Percentiles rank a stretch among this genome's conserved stretches.
These are phyloP conservation scores for Fremontodendron californicum DNA, from an alignment of 345 rosid genomes.

Conservation along the genomic window DNA sequence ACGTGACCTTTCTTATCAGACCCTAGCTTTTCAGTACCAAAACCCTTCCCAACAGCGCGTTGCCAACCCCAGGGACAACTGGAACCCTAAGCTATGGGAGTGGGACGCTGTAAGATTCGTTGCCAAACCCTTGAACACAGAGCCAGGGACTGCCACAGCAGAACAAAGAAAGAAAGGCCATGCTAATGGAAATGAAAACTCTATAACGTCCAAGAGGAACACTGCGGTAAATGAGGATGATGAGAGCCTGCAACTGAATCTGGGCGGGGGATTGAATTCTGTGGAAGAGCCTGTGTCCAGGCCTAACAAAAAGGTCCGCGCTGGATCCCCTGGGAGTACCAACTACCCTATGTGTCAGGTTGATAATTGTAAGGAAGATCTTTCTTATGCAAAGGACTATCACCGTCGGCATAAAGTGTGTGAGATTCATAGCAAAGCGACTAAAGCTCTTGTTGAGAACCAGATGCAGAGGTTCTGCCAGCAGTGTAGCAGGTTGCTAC, in stretches of 20 bases:
- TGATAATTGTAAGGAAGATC: constrained; percentile 71
- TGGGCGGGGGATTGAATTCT: constrained; percentile 46
- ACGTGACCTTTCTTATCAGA: constrained; percentile 51
- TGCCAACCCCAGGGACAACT: constrained; percentile 41
- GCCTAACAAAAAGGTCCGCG: constrained; percentile 66
- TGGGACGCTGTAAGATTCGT: constrained; percentile 74
- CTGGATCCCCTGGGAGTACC: constrained; percentile 68
- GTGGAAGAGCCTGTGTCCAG: constrained; percentile 51
- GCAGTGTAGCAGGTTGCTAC: constrained; percentile 87
- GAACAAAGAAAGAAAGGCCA: constrained; percentile 24
- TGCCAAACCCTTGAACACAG: constrained; percentile 51
- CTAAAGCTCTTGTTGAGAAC: constrained; percentile 68
- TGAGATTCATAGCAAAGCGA: constrained; percentile 76
- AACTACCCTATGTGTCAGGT: constrained; percentile 83
- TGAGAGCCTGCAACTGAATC: constrained; percentile 65
- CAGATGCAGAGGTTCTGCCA: constrained; percentile 99
- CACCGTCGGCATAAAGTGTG: constrained; percentile 94
- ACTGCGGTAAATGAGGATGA: constrained; percentile 32
- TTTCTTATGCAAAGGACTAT: constrained; percentile 78
- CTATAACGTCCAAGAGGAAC: constrained; percentile 20
- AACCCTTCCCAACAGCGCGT: constrained; percentile 30
- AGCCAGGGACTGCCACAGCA: constrained; percentile 25
- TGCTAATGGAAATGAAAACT: constrained; percentile 12
- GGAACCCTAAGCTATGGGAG: constrained; percentile 73
- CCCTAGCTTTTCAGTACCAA: constrained; percentile 23